Conservation (phyloP, 208 protist species). For the Porcisia hertigi region DNA sequence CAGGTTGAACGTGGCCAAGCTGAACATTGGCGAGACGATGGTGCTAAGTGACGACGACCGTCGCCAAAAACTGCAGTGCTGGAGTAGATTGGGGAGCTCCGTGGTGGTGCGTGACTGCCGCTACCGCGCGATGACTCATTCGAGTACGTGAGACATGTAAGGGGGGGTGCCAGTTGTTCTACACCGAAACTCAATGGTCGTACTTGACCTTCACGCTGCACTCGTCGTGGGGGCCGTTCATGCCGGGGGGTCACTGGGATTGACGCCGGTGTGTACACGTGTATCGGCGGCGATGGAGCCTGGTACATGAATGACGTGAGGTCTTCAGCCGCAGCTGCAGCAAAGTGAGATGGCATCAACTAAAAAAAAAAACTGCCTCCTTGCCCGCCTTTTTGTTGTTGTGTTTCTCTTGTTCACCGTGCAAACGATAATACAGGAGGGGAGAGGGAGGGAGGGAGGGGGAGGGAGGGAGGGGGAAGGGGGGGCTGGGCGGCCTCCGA, state of each 20-base stretch:
- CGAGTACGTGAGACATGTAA: neutral
- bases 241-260: neutral
- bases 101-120: neutral
- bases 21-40: neutral
- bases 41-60: neutral
- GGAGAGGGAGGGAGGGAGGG: no score
- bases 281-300: neutral
- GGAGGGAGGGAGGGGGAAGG: no score
- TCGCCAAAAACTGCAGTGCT: neutral
- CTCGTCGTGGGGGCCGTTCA: neutral
- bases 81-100: neutral
- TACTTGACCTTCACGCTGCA: neutral
- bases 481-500: no score
- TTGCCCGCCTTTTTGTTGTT: neutral
- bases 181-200: neutral
- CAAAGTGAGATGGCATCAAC: neutral
- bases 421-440: no score
- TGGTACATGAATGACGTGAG: neutral
- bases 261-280: neutral
- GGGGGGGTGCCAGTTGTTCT: neutral
- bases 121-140: neutral
- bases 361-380: neutral
- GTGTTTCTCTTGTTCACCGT: neutral
- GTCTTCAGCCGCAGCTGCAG: slow-evolving; percentile 2
- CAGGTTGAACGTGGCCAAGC: neutral